A percentile compares a stretch with the other conserved stretches of the same genome.
phyloP scores from a whole-genome alignment of 192 early-diverging fungal species.

The Backusella australiensis region DNA sequence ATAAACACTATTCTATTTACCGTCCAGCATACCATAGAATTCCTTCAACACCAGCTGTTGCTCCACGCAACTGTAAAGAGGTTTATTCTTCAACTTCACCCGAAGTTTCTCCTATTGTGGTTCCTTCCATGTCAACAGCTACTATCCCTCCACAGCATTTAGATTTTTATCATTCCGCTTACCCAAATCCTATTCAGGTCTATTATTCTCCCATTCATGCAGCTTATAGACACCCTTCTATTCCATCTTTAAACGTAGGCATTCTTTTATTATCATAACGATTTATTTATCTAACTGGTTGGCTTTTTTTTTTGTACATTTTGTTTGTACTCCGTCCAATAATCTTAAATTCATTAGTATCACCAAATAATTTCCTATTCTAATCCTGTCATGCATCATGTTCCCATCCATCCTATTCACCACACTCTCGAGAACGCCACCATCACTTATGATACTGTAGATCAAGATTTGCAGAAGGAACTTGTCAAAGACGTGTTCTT shows the following conservation, averaged over 20 bases:
- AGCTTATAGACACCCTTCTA: conserved; percentile 4
- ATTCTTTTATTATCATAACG: conserved; percentile 1
- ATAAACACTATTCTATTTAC: conserved; percentile 1
- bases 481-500: conserved; percentile 37
- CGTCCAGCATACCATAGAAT: conserved; percentile 15
- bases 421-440: conserved; percentile 40
- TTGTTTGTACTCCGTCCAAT: background rate
- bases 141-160: background rate
- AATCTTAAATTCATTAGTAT: conserved; percentile 6
- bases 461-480: conserved; percentile 19
- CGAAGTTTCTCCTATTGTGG: conserved; percentile 16
- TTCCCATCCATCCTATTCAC: conserved; percentile 28
- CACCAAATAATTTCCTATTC: conserved; percentile 7
- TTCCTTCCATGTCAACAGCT: conserved; percentile 13
- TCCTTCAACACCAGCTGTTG: conserved; percentile 7
- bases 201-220: conserved; percentile 1
- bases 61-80: conserved; percentile 1
- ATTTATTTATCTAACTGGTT: conserved; percentile 10
- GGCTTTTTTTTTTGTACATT: conserved; percentile 2
- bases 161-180: conserved; percentile 14
- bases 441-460: conserved; percentile 32
- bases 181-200: background rate
- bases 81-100: conserved; percentile 3
- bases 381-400: conserved; percentile 4
- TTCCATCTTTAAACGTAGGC: conserved; percentile 6